Conservation (phyloP, 1,139 yeast genomes). For the Dujonia santamariae region DNA sequence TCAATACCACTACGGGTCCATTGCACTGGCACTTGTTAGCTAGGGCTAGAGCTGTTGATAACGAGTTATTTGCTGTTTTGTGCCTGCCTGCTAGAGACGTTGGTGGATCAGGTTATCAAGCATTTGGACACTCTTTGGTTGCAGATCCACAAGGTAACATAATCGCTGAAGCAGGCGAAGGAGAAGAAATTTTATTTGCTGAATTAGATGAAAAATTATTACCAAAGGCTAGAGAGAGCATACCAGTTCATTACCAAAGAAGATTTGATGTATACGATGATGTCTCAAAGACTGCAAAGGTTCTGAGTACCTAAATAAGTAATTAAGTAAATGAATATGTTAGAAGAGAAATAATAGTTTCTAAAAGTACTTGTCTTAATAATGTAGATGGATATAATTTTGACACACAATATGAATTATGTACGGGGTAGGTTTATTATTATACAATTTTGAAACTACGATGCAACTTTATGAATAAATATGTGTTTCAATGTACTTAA, state of each 20-base stretch:
- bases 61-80: constrained; percentile 73
- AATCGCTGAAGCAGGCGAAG: constrained; percentile 80
- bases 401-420: no score
- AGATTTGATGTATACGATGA: constrained; percentile 83
- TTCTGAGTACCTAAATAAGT: no score
- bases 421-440: no score
- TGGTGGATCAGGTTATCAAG: constrained; percentile 68
- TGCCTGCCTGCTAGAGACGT: constrained; percentile 90
- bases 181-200: constrained; percentile 78
- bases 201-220: constrained; percentile 67
- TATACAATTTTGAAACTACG: no score
- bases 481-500: no score
- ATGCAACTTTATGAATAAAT: no score
- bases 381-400: no score
- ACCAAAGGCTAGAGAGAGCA: constrained; percentile 60
- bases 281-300: constrained; percentile 23
- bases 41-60: constrained; percentile 84
- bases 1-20: constrained; percentile 94
- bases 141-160: constrained; percentile 84
- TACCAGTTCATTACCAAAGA: constrained; percentile 79
- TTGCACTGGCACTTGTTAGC: constrained; percentile 90
- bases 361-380: no score
- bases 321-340: no score
- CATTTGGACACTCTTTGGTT: constrained; percentile 88
- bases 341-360: no score